Evolutionary conservation across 2,329 filamentous ascomycete species (phyloP).

Genomic region (Colletotrichum gigasporum): DNA sequence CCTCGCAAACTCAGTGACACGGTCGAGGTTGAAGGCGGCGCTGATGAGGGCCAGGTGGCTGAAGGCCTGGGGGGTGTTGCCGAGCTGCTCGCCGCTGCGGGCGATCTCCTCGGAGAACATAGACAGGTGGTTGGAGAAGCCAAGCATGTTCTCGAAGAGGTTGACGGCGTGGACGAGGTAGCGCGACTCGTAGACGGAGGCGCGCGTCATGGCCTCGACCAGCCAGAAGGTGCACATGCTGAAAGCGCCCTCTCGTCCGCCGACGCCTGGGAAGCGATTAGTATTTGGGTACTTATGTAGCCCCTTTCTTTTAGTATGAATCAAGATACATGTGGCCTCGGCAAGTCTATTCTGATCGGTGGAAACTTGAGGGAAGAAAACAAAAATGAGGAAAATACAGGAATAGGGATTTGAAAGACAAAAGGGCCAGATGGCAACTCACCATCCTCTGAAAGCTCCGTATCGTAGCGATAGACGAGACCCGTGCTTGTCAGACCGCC

Average conservation of each 20-base stretch:
- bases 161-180: slow-evolving; percentile 71
- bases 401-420: background rate
- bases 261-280: slow-evolving; percentile 63
- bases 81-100: slow-evolving; percentile 78
- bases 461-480: slow-evolving; percentile 80
- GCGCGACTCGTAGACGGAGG: slow-evolving; percentile 70
- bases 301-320: too few species aligned
- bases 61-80: slow-evolving; percentile 83
- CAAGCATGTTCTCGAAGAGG: slow-evolving; percentile 81
- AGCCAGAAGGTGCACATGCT: slow-evolving; percentile 88
- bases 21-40: slow-evolving; percentile 79
- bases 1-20: slow-evolving; percentile 48
- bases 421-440: slow-evolving; percentile 36
- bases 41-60: slow-evolving; percentile 80
- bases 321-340: too few species aligned
- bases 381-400: background rate
- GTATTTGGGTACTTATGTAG: too few species aligned
- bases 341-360: too few species aligned
- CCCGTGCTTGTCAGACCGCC: slow-evolving; percentile 80
- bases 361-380: too few species aligned
- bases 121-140: slow-evolving; percentile 78
- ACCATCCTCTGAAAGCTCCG: slow-evolving; percentile 75
- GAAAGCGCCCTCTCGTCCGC: slow-evolving; percentile 79
- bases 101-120: slow-evolving; percentile 87
- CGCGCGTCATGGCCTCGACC: slow-evolving; percentile 79